Conservation (phyloP, 331 rosid species). For the Quercus phellos region DNA sequence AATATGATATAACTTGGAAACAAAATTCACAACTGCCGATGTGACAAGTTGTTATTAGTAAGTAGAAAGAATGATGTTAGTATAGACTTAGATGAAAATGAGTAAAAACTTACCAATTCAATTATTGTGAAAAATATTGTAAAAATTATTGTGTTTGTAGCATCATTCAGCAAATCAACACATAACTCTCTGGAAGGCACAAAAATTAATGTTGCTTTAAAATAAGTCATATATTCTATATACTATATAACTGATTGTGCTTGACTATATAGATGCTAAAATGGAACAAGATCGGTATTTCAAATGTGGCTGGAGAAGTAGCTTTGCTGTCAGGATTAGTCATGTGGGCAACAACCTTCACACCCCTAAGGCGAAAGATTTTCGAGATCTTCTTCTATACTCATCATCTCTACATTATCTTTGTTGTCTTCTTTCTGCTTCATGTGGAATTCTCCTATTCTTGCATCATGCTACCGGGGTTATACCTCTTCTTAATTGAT, state of each 20-base stretch:
- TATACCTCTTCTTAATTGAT: conserved; percentile 54
- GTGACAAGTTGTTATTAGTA: no score
- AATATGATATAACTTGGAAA: no score
- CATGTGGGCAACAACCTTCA: conserved; percentile 50
- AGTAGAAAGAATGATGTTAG: no score
- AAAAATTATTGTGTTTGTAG: no score
- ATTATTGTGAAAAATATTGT: no score
- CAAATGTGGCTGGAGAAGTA: conserved; percentile 55
- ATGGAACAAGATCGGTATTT: conserved; percentile 47
- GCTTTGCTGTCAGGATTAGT: conserved; percentile 38
- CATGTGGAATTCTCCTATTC: conserved; percentile 54
- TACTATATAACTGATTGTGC: background rate
- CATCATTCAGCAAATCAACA: no score
- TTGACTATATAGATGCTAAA: conserved; percentile 40
- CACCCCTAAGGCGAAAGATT: conserved; percentile 35
- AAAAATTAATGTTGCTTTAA: no score
- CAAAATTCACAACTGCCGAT: no score
- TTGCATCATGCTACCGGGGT: conserved; percentile 54
- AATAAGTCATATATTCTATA: no score
- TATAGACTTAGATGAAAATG: no score
- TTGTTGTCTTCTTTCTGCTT: conserved; percentile 50
- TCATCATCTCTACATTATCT: conserved; percentile 51
- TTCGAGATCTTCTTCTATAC: conserved; percentile 56
- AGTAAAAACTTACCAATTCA: no score
- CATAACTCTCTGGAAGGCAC: no score